These are phyloP conservation scores for Onygenales sp. DNA, from an alignment of 2,329 filamentous ascomycete genomes.

Conservation along the genomic window DNA sequence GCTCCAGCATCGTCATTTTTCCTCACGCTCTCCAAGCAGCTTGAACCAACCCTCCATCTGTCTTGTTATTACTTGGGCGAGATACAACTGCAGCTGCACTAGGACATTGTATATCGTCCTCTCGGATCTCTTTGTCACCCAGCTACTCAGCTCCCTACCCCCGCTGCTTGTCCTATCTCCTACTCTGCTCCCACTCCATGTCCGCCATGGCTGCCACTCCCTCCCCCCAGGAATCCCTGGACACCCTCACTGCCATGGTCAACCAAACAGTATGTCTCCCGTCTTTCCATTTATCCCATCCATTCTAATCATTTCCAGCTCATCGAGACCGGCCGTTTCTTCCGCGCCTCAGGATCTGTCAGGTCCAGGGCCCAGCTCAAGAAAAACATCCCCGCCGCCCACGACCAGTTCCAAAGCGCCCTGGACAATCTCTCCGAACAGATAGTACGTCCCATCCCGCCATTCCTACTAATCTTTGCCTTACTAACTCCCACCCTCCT, in stretches of 20 bases:
- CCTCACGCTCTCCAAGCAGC: too few relatives aligned
- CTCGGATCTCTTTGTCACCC: too few relatives aligned
- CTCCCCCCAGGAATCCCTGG: slow-evolving; percentile 21
- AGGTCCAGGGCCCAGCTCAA: slow-evolving; percentile 27
- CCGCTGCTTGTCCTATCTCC: background rate
- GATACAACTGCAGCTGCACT: too few relatives aligned
- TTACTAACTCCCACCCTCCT: background rate
- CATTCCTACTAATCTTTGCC: background rate
- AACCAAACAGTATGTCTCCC: slow-evolving; percentile 25
- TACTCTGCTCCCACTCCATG: background rate
- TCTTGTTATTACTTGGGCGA: too few relatives aligned
- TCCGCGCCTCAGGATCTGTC: slow-evolving; percentile 26
- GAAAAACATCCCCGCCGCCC: slow-evolving; percentile 26
- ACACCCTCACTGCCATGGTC: slow-evolving; percentile 24
- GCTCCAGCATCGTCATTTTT: background rate
- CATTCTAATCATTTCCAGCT: slow-evolving; percentile 20
- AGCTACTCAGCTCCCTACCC: background rate
- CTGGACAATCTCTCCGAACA: slow-evolving; percentile 33
- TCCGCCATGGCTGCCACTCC: slow-evolving; percentile 12
- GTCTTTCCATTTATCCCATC: background rate
- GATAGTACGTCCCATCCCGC: slow-evolving; percentile 25
- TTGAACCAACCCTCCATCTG: too few relatives aligned
- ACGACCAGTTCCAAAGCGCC: slow-evolving; percentile 31
- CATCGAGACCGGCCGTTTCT: slow-evolving; percentile 32
- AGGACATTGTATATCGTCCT: too few relatives aligned